These are phyloP conservation scores for Aspergillus costaricaensis DNA, from an alignment of 2,329 filamentous ascomycete species.

Conservation along the genomic window DNA sequence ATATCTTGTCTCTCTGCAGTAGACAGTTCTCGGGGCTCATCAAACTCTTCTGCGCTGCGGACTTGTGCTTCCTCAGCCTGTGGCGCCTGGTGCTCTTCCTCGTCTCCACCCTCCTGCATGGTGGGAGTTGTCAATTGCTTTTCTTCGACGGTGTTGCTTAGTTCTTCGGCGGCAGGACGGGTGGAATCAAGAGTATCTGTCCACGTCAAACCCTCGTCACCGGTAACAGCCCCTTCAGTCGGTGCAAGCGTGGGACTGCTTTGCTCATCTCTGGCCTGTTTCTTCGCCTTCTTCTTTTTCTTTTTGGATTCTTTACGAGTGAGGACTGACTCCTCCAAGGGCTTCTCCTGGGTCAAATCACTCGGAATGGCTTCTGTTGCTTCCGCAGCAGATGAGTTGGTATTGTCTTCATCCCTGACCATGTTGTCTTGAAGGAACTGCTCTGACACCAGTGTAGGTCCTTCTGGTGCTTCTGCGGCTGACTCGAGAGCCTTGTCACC, in stretches of 20 bases:
- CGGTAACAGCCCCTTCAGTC: conserved; percentile 7
- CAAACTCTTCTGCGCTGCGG: neutral
- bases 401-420: neutral
- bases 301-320: conserved; percentile 24
- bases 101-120: neutral
- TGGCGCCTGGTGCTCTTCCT: neutral
- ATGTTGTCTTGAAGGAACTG: neutral
- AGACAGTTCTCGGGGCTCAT: neutral
- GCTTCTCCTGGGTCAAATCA: conserved; percentile 4
- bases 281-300: conserved; percentile 27
- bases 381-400: conserved; percentile 1
- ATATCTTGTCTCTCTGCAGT: neutral
- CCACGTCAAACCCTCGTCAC: neutral
- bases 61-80: neutral
- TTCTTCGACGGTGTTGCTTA: neutral
- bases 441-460: neutral
- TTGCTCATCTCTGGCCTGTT: conserved; percentile 16
- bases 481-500: neutral
- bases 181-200: neutral
- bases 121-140: neutral
- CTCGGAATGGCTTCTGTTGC: neutral
- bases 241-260: neutral
- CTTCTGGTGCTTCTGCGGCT: neutral
- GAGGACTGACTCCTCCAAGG: neutral
- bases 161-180: neutral